Evolutionary conservation across 1,139 yeast genomes (phyloP).

Genomic region (Hemisphaericaspora subhashii): DNA sequence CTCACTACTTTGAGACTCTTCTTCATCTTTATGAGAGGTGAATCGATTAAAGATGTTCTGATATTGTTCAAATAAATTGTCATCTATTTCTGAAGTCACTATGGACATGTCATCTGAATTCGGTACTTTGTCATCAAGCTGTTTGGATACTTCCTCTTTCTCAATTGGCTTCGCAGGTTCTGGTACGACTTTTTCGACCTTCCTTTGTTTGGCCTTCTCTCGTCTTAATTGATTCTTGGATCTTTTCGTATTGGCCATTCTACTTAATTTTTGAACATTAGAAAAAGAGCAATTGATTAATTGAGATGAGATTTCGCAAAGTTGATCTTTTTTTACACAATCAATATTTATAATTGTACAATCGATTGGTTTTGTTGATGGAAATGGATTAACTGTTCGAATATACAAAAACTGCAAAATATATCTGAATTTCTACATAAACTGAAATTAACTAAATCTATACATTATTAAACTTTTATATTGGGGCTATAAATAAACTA

Average conservation of each 20-base stretch:
- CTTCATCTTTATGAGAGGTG: constrained; percentile 19
- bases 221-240: constrained; percentile 66
- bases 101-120: neutral
- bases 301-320: constrained; percentile 3
- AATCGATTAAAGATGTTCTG: constrained; percentile 45
- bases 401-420: too few species aligned
- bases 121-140: neutral
- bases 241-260: constrained; percentile 31
- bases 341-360: too few species aligned
- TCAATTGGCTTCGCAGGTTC: neutral
- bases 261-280: neutral
- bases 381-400: too few species aligned
- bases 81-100: constrained; percentile 8
- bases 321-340: constrained; percentile 1
- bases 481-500: too few species aligned
- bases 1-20: neutral
- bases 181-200: constrained; percentile 17
- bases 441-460: too few species aligned
- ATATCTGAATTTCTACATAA: too few species aligned
- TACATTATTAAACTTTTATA: too few species aligned
- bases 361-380: too few species aligned
- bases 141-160: neutral
- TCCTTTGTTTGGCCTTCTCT: constrained; percentile 56
- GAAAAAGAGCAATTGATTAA: neutral
- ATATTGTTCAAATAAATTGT: constrained; percentile 42